Conservation (phyloP, 2,329 filamentous ascomycete species). For the Atkinsonella texensis region DNA sequence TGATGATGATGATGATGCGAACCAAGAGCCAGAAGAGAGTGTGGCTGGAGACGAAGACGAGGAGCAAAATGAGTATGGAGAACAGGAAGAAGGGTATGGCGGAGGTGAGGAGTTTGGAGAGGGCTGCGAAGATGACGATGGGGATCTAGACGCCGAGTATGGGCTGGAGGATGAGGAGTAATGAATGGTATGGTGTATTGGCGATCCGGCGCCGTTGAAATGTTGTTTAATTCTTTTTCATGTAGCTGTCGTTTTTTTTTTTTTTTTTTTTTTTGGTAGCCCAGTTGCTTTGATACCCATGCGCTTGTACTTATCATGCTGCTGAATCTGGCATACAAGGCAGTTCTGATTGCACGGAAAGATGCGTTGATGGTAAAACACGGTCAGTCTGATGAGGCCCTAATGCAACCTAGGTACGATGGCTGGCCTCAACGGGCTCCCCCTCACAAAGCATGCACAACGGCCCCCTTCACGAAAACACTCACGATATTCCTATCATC, state of each 20-base stretch:
- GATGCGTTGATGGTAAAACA: too few species aligned
- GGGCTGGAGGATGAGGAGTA: conserved; percentile 7
- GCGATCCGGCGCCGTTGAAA: too few species aligned
- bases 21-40: conserved; percentile 23
- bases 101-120: conserved; percentile 21
- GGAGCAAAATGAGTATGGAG: conserved; percentile 24
- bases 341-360: not conserved
- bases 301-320: not conserved
- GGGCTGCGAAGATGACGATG: conserved; percentile 24
- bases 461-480: conserved; percentile 40
- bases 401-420: too few species aligned
- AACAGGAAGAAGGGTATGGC: conserved; percentile 22
- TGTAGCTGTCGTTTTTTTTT: too few species aligned
- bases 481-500: conserved; percentile 48
- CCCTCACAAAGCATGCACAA: conserved; percentile 11
- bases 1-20: conserved; percentile 18
- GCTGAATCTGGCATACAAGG: not conserved
- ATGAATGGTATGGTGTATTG: not conserved
- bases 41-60: conserved; percentile 24
- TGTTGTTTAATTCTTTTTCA: too few species aligned
- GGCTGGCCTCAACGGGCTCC: too few species aligned
- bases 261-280: too few species aligned
- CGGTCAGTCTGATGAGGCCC: too few species aligned
- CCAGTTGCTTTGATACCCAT: not conserved
- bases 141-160: conserved; percentile 24